Conservation (phyloP, 2,329 filamentous ascomycete genomes). For the Fusarium sp. region DNA sequence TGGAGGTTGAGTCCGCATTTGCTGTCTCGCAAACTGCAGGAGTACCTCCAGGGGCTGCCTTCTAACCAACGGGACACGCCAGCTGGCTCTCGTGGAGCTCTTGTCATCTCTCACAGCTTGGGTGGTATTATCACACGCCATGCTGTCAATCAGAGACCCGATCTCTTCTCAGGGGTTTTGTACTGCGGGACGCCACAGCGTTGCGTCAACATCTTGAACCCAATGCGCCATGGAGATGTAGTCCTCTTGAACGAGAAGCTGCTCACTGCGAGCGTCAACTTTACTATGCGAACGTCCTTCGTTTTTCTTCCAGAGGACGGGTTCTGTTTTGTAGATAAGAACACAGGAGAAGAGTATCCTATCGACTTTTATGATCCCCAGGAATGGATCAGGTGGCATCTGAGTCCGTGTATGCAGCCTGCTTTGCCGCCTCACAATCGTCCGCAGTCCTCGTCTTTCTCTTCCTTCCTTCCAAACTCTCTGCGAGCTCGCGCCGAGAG, state of each 20-base stretch:
- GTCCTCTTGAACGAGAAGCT: constrained; percentile 90
- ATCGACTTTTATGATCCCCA: constrained; percentile 86
- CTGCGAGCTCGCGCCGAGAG: constrained; percentile 60
- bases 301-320: constrained; percentile 87
- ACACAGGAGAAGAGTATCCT: constrained; percentile 81
- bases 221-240: constrained; percentile 90
- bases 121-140: constrained; percentile 90
- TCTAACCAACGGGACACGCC: constrained; percentile 73
- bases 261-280: constrained; percentile 92
- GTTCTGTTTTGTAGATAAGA: constrained; percentile 85
- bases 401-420: constrained; percentile 81
- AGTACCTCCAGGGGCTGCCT: constrained; percentile 78
- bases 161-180: constrained; percentile 86
- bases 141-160: constrained; percentile 84
- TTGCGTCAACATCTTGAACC: constrained; percentile 92
- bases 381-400: constrained; percentile 81
- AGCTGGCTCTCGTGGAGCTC: constrained; percentile 71
- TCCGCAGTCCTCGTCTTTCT: constrained; percentile 56
- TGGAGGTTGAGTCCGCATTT: constrained; percentile 88
- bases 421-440: constrained; percentile 68
- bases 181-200: constrained; percentile 87
- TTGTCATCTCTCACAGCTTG: constrained; percentile 86
- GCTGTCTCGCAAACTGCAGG: constrained; percentile 76
- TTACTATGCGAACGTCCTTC: constrained; percentile 88
- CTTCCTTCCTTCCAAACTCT: constrained; percentile 59